phyloP scores from a whole-genome alignment of 106 monocot genomes.

The Phalaenopsis equestris region DNA sequence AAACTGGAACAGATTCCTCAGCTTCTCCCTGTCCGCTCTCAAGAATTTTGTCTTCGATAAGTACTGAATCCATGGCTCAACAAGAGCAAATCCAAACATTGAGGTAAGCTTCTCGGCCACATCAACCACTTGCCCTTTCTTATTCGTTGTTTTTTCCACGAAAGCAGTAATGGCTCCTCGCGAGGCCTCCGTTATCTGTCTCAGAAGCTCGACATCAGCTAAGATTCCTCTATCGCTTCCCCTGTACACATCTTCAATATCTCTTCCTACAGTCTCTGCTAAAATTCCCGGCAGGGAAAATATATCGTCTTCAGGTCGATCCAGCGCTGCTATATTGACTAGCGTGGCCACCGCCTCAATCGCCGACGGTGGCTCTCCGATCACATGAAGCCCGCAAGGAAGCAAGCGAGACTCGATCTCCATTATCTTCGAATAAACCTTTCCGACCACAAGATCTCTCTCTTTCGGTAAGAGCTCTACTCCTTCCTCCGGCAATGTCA shows the following conservation, averaged over 20 bases:
- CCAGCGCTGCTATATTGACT: slow-evolving; percentile 61
- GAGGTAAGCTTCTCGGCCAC: slow-evolving; percentile 48
- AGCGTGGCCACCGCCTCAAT: slow-evolving; percentile 63
- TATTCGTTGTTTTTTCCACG: slow-evolving; percentile 48
- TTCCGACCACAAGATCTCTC: slow-evolving; percentile 48
- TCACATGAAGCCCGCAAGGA: slow-evolving; percentile 65
- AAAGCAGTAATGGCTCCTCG: slow-evolving; percentile 48
- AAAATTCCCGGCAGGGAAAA: slow-evolving; percentile 48
- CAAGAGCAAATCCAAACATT: slow-evolving; percentile 49
- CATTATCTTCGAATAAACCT: slow-evolving; percentile 77
- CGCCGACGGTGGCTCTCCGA: slow-evolving; percentile 63
- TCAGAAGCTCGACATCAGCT: slow-evolving; percentile 49
- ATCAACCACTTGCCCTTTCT: slow-evolving; percentile 51
- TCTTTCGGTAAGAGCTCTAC: slow-evolving; percentile 29
- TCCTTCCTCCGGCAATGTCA: slow-evolving; percentile 42
- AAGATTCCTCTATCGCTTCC: slow-evolving; percentile 53
- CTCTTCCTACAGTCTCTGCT: slow-evolving; percentile 44
- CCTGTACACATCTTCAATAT: slow-evolving; percentile 57
- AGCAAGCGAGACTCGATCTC: slow-evolving; percentile 69
- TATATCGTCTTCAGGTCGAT: slow-evolving; percentile 58
- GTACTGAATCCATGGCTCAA: slow-evolving; percentile 68
- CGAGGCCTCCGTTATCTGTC: slow-evolving; percentile 55
- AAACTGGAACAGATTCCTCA: slow-evolving; percentile 37
- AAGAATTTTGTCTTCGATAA: slow-evolving; percentile 47
- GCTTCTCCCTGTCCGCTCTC: slow-evolving; percentile 61